phyloP scores from a whole-genome alignment of 768 basidiomycete genomes.

The Tylopilus plumbeoviolaceoides region DNA sequence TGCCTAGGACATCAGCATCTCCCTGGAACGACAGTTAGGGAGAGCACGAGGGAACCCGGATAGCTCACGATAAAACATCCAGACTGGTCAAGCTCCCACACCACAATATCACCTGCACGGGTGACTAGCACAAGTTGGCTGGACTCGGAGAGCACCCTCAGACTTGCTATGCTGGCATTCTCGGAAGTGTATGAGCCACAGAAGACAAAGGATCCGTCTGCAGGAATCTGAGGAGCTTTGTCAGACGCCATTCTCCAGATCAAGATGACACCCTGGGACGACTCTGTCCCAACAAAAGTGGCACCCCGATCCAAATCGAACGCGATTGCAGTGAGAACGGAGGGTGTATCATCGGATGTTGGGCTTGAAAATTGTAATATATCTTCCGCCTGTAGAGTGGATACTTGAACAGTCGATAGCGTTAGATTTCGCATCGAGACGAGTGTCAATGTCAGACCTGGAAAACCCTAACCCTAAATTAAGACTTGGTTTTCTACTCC shows the following conservation, averaged over 20 bases:
- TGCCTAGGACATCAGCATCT: constrained; percentile 71
- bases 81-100: constrained; percentile 50
- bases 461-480: constrained; percentile 17
- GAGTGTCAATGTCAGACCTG: not conserved
- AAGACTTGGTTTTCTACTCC: not conserved
- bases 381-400: constrained; percentile 13
- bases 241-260: constrained; percentile 48
- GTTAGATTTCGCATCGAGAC: constrained; percentile 54
- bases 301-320: constrained; percentile 63
- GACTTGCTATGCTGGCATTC: constrained; percentile 49
- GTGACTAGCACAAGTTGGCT: constrained; percentile 62
- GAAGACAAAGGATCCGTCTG: constrained; percentile 14
- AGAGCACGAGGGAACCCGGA: not conserved
- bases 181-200: constrained; percentile 21
- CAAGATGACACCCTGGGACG: constrained; percentile 52
- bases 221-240: constrained; percentile 9
- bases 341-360: constrained; percentile 20
- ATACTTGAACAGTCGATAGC: constrained; percentile 32
- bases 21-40: constrained; percentile 16
- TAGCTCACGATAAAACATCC: constrained; percentile 41
- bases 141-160: constrained; percentile 72
- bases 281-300: constrained; percentile 58
- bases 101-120: constrained; percentile 79
- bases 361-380: constrained; percentile 11
- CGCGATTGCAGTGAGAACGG: constrained; percentile 43